Evolutionary conservation across 345 rosid genomes (phyloP), one percentile per base, ranked within the genome.

Genomic region (Rhizophora mangle): DNA sequence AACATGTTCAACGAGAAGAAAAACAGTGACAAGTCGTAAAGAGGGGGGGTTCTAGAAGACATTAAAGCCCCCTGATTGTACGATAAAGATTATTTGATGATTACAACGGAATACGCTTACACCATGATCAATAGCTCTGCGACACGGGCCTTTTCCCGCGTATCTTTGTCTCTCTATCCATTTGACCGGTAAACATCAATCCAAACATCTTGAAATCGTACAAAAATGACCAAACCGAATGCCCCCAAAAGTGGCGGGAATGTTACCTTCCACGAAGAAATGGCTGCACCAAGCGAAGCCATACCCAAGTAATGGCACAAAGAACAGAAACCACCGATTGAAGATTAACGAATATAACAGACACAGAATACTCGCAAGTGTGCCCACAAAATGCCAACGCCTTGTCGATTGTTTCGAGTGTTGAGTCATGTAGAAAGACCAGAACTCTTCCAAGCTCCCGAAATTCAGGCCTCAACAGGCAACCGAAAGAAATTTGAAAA

Each of bases 211-310:
- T 89, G 72, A 65, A 85, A 83, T 91, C 97, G 76, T 97, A 94
- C 1, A 85, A 68, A 64, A 91, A 75, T 21, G 98, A 91, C 97
- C 97, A 91, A 68, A 94, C 27, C 19, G 97, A 97, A 76, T 91
- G 98, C 56, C 92, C 56, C 92, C 97, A 76, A 86, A 90, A 67
- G 85, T 82, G 18, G 91, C 89, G 21, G 94, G 96, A 72, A 84
- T 74, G 71, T 95, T 95, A 70, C 94, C 76, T 82, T 95, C 97
- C 66, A 95, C 93, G 79, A 89, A 92, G 85, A 95, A 92, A 79
- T 95, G 97, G 82, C 97, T 88, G 77, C 87, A 92, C 97, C 99
- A 92, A 11, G 93, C 99, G 65, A 76, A 76, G 9, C 96, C 99
- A 70, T 95, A 90, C 9, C 97, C 96, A 64, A 78, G 49, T 5